Conservation (phyloP, 139 green algal species). For the Asterochloris sp. region DNA sequence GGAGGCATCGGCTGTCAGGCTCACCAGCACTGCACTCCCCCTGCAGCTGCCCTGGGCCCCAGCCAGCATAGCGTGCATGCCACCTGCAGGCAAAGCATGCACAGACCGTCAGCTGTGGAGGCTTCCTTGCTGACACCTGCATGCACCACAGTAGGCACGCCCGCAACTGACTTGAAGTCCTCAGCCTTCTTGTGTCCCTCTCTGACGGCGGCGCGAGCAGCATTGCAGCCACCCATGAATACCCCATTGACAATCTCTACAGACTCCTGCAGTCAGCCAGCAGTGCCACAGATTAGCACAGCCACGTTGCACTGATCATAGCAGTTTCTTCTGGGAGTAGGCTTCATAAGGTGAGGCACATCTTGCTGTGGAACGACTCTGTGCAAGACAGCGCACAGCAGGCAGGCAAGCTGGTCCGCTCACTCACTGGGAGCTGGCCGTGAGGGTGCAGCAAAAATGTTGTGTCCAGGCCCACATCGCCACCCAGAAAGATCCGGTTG, state of each 20-base stretch:
- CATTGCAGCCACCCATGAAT: conserved; percentile 43
- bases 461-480: conserved; percentile 66
- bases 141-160: not conserved
- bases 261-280: conserved; percentile 3
- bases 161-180: not conserved
- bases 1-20: too few relatives aligned
- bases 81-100: conserved; percentile 21
- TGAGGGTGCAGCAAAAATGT: conserved; percentile 66
- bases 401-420: conserved; percentile 15
- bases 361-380: too few relatives aligned
- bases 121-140: too few relatives aligned
- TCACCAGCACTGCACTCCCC: conserved; percentile 45
- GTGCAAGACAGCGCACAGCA: too few relatives aligned
- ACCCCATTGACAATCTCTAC: conserved; percentile 41
- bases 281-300: too few relatives aligned
- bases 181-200: not conserved
- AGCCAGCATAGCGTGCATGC: conserved; percentile 50
- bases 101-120: not conserved
- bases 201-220: conserved; percentile 9
- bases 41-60: conserved; percentile 75
- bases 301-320: too few relatives aligned
- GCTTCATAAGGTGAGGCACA: too few relatives aligned
- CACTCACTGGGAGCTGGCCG: conserved; percentile 36
- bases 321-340: too few relatives aligned
- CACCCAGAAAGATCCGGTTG: conserved; percentile 68